These are phyloP conservation scores for Catharanthus roseus DNA, from an alignment of 257 asterid species.

Conservation along the genomic window DNA sequence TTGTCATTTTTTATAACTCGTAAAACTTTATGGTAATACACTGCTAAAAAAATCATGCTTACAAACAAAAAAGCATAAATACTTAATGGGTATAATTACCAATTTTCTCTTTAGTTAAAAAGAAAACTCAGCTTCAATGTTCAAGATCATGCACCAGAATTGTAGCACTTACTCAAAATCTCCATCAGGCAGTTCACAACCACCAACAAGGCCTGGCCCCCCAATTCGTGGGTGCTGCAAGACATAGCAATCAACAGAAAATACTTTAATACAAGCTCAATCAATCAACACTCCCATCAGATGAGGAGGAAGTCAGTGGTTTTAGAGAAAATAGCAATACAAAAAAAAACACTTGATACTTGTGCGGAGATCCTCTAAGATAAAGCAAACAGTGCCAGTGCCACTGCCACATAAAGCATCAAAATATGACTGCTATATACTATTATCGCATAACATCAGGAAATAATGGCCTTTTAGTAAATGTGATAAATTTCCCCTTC, in stretches of 20 bases:
- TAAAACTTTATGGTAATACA: too few relatives aligned
- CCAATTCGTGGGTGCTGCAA: conserved; percentile 88
- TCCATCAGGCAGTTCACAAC: conserved; percentile 64
- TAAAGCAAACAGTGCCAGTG: neutral
- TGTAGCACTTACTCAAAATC: conserved; percentile 64
- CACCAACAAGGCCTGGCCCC: conserved; percentile 90
- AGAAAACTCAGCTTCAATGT: neutral
- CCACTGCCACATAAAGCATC: neutral
- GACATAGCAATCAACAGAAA: conserved; percentile 15
- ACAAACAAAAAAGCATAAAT: too few relatives aligned
- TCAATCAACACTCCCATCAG: neutral
- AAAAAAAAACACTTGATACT: neutral
- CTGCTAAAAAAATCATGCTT: too few relatives aligned
- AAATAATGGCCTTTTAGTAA: neutral
- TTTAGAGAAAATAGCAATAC: neutral
- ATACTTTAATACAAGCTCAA: conserved; percentile 15
- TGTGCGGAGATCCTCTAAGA: neutral
- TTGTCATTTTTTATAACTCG: too few relatives aligned
- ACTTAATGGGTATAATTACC: too few relatives aligned
- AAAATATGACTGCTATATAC: neutral
- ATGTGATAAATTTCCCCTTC: neutral
- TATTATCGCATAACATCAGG: neutral
- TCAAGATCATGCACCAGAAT: conserved; percentile 1
- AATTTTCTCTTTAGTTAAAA: neutral
- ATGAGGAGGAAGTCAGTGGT: neutral